Percentiles rank a stretch among this genome's conserved stretches.
Conservation (phyloP, 192 early-diverging fungal genomes). For the Allomyces macrogynus region DNA sequence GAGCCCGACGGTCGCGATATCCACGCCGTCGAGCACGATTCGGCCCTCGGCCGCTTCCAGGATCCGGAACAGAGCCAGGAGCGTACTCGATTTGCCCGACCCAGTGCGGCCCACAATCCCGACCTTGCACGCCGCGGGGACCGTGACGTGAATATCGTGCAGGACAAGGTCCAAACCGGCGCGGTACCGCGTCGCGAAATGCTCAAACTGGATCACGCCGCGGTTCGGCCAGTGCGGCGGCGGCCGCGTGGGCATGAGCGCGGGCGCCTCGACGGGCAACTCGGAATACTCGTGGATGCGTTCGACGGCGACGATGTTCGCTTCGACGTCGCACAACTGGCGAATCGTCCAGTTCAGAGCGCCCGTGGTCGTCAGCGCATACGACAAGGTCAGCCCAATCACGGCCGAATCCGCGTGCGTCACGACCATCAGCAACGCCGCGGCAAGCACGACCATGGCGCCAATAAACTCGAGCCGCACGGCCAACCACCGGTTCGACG, state of each 20-base stretch:
- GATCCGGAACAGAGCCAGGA: conserved; percentile 7
- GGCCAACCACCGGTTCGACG: conserved; percentile 45
- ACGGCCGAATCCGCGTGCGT: conserved; percentile 19
- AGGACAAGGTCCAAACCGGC: conserved; percentile 58
- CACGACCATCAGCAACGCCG: conserved; percentile 41
- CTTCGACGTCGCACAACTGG: conserved; percentile 66
- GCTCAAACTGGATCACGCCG: conserved; percentile 53
- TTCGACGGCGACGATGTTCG: conserved; percentile 50
- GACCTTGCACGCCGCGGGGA: background rate
- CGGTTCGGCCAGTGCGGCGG: conserved; percentile 43
- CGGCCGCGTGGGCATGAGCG: conserved; percentile 38
- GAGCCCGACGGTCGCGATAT: conserved; percentile 2
- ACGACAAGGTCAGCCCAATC: conserved; percentile 42
- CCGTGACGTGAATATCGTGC: conserved; percentile 6
- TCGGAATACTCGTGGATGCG: conserved; percentile 48
- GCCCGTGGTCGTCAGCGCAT: conserved; percentile 56
- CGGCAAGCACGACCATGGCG: conserved; percentile 57
- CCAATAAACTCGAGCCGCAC: conserved; percentile 67
- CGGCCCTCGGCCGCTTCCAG: conserved; percentile 13
- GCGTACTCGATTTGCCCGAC: conserved; percentile 22
- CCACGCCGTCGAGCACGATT: conserved; percentile 16
- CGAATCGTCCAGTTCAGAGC: conserved; percentile 76
- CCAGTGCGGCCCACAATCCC: conserved; percentile 20
- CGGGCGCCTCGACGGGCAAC: conserved; percentile 55
- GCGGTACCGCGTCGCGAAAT: conserved; percentile 65